Base-by-base conservation (phyloP, 805 yeast genomes). In the Metschnikowia chrysomelidarum region DNA sequence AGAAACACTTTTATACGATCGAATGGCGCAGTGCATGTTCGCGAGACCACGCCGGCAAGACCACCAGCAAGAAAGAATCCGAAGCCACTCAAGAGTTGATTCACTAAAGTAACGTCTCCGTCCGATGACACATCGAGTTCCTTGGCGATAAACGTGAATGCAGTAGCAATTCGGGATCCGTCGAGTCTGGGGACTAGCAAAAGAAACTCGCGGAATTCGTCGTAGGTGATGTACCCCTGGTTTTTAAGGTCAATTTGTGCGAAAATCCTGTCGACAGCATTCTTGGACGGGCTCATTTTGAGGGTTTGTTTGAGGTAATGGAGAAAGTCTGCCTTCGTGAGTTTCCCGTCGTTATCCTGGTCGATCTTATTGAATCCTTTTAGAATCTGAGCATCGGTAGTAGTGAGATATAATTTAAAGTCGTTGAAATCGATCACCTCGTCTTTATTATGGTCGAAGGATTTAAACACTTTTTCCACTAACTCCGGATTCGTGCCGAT, bases 1-100 rank as follows among this genome's bases (percentile, higher is more conserved):
- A 93, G 66, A 50, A 86, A 93, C 10, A 93, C 98, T 57, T 93
- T 93, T 15, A 93, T 76, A 56, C 98, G 75, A 59, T 93, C 98
- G 46, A 93, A 86, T 8, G 98, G 98, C 0, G 98, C 98, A 0
- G 98, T 93, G 50, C 93, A 83, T 0, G 98, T 88, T 62, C 98
- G 78, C 10, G 96, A 87, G 4, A 93, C 83, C 2, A 91, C 98
- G 2, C 98, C 98, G 2, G 96, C 85, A 14, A 89, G 59, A 0
- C 98, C 98, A 24, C 98, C 98, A 2, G 96, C 95, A 21, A 89
- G 62, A 54, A 93, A 93, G 60, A 78, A 93, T 1, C 97, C 96
- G 43, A 87, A 73, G 20, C 96, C 95, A 54, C 83, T 79, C 32
- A 85, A 62, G 34, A 85, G 73, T 44, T 87, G 95, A 54, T 78